Base-by-base conservation (phyloP, 2,329 filamentous ascomycete species). In the Claviceps paspali region DNA sequence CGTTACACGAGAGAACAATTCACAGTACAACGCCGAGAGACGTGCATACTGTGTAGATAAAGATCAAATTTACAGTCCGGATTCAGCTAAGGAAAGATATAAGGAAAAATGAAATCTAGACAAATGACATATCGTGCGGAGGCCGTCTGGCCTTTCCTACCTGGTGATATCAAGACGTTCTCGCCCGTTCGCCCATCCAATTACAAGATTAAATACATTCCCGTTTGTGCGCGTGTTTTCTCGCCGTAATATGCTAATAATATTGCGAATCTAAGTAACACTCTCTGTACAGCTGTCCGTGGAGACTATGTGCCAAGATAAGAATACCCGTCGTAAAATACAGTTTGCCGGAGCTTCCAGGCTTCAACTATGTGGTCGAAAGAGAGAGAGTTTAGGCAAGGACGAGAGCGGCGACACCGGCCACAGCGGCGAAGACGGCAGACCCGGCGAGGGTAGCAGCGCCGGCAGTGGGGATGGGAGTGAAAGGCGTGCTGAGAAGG, bases 371-470 rank as follows among this genome's bases (percentile, higher is more conserved):
- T 49, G 48, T 12, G 53, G 56, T 51, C 48, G 52, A 55, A 48
- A 49, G 49, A 42, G n/a, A 53, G 48, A 53, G 48, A 43, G 55
- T 53, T 68, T 75, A 75, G 55, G 64, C 65, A 51, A 76, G 57
- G 60, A 67, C 49, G 52, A 70, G 57, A 52, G 68, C 70, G 43
- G 60, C 64, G 39, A 69, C 53, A 60, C 68, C 70, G 57, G 65
- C 70, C 34, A 59, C 63, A 46, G 64, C 70, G 54, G 70, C 71
- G 52, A 73, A 57, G 51, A 65, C 43, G 52, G 63, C 63, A 43
- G 70, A 73, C 62, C 64, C 67, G 44, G 62, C 61, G 49, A 74
- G 53, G 51, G 64, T 61, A 49, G 62, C 60, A 46, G 70, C 71
- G 53, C 66, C 71, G 45, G 63, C 68, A 36, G 63, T 68, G 49